Percentiles rank a stretch among this genome's conserved stretches.
These are phyloP conservation scores for Hippophae tibetana DNA, from an alignment of 306 rosid genomes.

Conservation along the genomic window DNA sequence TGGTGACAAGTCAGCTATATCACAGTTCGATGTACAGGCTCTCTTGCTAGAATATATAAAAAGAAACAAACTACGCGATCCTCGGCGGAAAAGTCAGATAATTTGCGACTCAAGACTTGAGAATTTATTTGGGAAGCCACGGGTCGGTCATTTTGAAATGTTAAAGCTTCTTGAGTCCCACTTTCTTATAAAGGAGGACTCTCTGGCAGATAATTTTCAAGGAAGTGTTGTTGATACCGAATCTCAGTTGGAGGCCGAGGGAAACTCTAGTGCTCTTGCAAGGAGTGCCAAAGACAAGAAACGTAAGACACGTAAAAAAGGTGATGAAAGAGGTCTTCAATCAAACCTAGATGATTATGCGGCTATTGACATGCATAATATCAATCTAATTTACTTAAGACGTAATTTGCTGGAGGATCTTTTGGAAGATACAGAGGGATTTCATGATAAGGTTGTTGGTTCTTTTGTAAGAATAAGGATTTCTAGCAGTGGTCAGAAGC, in stretches of 20 bases:
- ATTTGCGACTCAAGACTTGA: conserved; percentile 85
- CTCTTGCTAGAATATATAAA: conserved; percentile 93
- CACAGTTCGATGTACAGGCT: conserved; percentile 99
- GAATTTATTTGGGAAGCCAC: conserved; percentile 87
- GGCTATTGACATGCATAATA: conserved; percentile 86
- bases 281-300: conserved; percentile 70
- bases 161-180: conserved; percentile 96
- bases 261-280: conserved; percentile 37
- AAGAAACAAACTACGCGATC: conserved; percentile 89
- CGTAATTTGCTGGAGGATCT: conserved; percentile 91
- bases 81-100: conserved; percentile 90
- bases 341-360: conserved; percentile 89
- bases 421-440: conserved; percentile 65
- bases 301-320: conserved; percentile 67
- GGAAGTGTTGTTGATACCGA: conserved; percentile 88
- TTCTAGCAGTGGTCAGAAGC: conserved; percentile 93
- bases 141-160: conserved; percentile 99
- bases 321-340: conserved; percentile 65
- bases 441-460: conserved; percentile 71
- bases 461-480: conserved; percentile 95
- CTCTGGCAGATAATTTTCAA: conserved; percentile 67
- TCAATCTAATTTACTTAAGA: conserved; percentile 71
- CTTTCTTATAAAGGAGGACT: conserved; percentile 76
- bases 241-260: conserved; percentile 74
- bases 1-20: conserved; percentile 59